Evolutionary conservation across 495 filamentous ascomycete genomes (phyloP), one percentile per base, ranked within the genome.

Genomic region (Corynascus novoguineensis): DNA sequence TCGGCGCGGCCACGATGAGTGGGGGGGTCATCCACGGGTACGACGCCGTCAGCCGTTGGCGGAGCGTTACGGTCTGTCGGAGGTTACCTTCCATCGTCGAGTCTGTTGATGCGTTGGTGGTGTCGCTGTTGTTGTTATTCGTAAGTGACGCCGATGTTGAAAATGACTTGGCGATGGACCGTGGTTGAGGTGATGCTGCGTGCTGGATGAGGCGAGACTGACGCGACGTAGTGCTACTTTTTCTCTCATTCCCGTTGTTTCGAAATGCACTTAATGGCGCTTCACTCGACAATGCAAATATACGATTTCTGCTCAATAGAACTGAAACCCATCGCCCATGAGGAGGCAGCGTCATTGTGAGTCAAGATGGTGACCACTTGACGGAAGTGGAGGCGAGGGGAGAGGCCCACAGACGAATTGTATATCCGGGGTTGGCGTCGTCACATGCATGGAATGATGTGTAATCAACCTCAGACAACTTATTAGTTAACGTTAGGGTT

Each of bases 11-110:
- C 55, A 82, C 71, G 22, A 93, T 77, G 41, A 91, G 74, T 0
- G 89, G 87, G 12, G 64, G 53, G 1, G 73, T 57, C 27, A 73
- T 78, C 85, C 86, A 91, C 58, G 87, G 83, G 63, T 88, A 92
- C 28, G 54, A 44, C 21, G 24, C 62, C 29, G 28, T 6, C 19
- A 68, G 53, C 7, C 17, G 41, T 8, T 57, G 19, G 14, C 45
- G 47, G 48, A 60, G 29, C 0, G 2, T 29, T 1, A 63, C 45
- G 3, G 60, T 51, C 1, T 59, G 58, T n/a, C n/a, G n/a, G 1
- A 56, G 27, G 22, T 46, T 55, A 34, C 42, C 31, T 6, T 52
- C 47, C 55, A 51, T 51, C 3, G 3, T 27, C 3, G 19, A 11
- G 29, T 48, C 21, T 27, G n/a, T n/a, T n/a, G 21, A 1, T 1